Evolutionary conservation across 2,329 filamentous ascomycete species (phyloP).

Genomic region (Colletotrichum echinochloae): DNA sequence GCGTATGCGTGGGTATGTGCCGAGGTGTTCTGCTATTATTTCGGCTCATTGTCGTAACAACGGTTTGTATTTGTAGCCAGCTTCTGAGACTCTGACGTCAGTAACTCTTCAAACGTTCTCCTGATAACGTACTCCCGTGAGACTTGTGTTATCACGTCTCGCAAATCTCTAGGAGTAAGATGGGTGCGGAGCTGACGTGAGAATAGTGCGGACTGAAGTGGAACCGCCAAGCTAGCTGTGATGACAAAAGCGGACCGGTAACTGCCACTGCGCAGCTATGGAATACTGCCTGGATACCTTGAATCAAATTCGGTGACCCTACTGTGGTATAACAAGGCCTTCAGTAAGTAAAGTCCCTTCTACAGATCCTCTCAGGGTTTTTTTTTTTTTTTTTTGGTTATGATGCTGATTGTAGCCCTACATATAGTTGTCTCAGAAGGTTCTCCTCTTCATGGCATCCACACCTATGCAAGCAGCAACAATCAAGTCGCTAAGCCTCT

Average conservation of each 20-base stretch:
- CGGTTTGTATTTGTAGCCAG: background rate
- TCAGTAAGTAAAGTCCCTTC: background rate
- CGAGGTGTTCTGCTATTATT: background rate
- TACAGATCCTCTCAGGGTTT: background rate
- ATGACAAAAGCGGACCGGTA: too few relatives aligned
- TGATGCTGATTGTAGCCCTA: too few relatives aligned
- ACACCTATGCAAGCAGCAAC: slow-evolving; percentile 26
- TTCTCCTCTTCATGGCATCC: background rate
- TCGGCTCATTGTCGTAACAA: too few relatives aligned
- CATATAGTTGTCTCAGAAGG: background rate
- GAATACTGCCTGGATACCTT: too few relatives aligned
- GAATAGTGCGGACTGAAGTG: slow-evolving; percentile 16
- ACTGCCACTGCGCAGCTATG: too few relatives aligned
- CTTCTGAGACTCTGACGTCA: background rate
- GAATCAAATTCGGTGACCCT: background rate
- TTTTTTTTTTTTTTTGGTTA: background rate
- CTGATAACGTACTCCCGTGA: too few relatives aligned
- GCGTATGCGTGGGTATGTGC: background rate
- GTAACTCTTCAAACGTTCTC: background rate
- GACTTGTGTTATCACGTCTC: background rate
- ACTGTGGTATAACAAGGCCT: background rate
- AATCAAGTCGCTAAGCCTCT: slow-evolving; percentile 18
- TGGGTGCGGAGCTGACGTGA: background rate
- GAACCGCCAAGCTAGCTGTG: background rate
- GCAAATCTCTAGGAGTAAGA: background rate